Evolutionary conservation across 345 rosid genomes (phyloP), one percentile per base, ranked within the genome.

Genomic region (Linum usitatissimum): DNA sequence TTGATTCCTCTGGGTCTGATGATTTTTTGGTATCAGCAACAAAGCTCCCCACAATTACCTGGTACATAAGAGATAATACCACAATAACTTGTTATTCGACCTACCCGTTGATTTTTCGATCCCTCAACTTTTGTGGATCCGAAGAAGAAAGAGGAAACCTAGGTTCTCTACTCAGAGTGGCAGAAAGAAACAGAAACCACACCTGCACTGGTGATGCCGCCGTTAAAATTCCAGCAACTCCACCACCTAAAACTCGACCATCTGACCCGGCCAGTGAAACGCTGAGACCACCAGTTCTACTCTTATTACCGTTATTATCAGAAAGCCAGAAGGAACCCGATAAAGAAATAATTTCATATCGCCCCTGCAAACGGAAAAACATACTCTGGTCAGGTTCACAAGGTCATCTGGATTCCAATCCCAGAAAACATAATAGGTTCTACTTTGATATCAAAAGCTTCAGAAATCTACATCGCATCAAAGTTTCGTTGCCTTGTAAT

Each of bases 171-270:
- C 45, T 19, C 12, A 6, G 55, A 18, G 18, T n/a, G 21, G 23
- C 7, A 12, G 23, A 53, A 53, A 30, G 31, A 21, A 30, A 58
- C 14, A 57, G 18, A 30, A 20, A 18, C 55, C 30, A 18, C 14
- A 82, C 99, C 99, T 90, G 99, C 61, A 93, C 92, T 70, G 88
- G 87, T 49, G 97, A 75, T 62, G 96, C 95, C 70, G 99, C 99
- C 13, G 74, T 75, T 45, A 93, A 79, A 66, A 79, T 81, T 58
- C 99, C 99, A 34, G 87, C 97, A 36, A 93, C 97, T 12, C 86
- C 59, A 23, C 97, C 99, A 39, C 99, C 99, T 15, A 93, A 67
- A 68, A 93, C 86, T 57, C 82, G 84, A 18, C 99, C 99, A 76
- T 93, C 96, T 10, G 91, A 81, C 23, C 90, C 94, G 68, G 97